Percentiles rank a stretch among this genome's conserved stretches.
phyloP scores from a whole-genome alignment of 495 filamentous ascomycete species.

The Oleoguttula mirabilis region DNA sequence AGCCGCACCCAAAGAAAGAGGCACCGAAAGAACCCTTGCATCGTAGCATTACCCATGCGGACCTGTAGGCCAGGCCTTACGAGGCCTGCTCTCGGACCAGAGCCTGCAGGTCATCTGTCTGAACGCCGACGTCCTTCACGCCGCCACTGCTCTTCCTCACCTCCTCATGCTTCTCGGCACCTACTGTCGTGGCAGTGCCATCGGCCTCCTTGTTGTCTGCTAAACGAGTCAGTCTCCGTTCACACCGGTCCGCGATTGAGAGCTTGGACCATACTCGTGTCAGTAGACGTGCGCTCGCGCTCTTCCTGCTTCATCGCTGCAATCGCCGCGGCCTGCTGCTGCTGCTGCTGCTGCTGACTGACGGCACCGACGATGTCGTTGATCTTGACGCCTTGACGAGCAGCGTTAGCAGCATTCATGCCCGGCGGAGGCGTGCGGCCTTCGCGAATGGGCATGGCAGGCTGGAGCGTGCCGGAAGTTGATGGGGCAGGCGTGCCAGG shows the following conservation, averaged over 20 bases:
- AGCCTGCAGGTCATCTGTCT: constrained; percentile 12
- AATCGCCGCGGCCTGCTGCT: constrained; percentile 2
- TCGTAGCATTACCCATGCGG: not conserved
- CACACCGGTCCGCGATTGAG: constrained; percentile 12
- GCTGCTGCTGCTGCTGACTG: constrained; percentile 20
- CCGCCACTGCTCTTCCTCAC: constrained; percentile 1
- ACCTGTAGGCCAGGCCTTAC: constrained; percentile 1
- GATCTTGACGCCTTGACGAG: constrained; percentile 12
- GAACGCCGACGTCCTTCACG: constrained; percentile 17
- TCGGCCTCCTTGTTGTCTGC: constrained; percentile 13
- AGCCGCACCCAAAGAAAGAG: not conserved
- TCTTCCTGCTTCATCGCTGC: constrained; percentile 12
- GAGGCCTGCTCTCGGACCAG: constrained; percentile 7
- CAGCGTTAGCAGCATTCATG: constrained; percentile 6
- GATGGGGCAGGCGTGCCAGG: constrained; percentile 19
- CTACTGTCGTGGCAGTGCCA: constrained; percentile 9
- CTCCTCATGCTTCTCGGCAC: constrained; percentile 13
- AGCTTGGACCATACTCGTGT: constrained; percentile 17
- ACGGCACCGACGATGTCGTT: constrained; percentile 12
- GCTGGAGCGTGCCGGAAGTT: constrained; percentile 1
- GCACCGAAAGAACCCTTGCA: not conserved
- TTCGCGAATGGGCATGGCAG: constrained; percentile 7
- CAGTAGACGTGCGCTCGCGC: constrained; percentile 21
- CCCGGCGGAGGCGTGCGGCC: constrained; percentile 13
- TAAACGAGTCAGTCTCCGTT: constrained; percentile 16